Conservation (phyloP, 2,329 filamentous ascomycete species). For the Hortaea werneckii region DNA sequence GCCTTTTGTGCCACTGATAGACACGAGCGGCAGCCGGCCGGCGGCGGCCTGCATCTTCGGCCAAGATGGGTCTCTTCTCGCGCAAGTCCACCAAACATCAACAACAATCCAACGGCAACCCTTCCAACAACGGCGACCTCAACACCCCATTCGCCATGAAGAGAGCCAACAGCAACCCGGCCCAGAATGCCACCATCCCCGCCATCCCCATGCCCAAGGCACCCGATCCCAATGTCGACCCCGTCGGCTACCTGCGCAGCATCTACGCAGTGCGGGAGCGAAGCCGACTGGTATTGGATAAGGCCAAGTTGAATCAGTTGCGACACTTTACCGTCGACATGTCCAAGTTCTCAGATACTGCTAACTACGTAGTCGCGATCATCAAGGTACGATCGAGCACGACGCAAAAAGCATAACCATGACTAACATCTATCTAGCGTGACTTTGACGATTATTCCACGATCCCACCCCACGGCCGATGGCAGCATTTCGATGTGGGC, state of each 20-base stretch:
- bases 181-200: slow-evolving; percentile 34
- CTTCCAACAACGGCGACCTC: slow-evolving; percentile 17
- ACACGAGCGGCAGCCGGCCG: not conserved
- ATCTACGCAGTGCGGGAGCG: slow-evolving; percentile 79
- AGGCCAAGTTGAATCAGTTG: slow-evolving; percentile 66
- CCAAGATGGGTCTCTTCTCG: slow-evolving; percentile 43
- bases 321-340: slow-evolving; percentile 85
- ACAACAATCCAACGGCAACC: slow-evolving; percentile 2
- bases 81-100: slow-evolving; percentile 27
- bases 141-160: slow-evolving; percentile 24
- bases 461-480: slow-evolving; percentile 79
- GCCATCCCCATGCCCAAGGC: slow-evolving; percentile 74
- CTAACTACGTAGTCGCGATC: slow-evolving; percentile 79
- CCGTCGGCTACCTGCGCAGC: slow-evolving; percentile 82
- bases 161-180: slow-evolving; percentile 26
- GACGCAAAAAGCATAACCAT: not conserved
- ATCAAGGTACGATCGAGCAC: slow-evolving; percentile 59
- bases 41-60: not conserved
- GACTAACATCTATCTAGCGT: slow-evolving; percentile 38
- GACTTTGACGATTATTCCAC: slow-evolving; percentile 60
- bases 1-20: not conserved
- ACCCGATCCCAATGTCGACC: slow-evolving; percentile 79
- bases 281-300: slow-evolving; percentile 61
- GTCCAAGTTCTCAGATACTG: slow-evolving; percentile 71
- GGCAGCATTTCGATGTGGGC: slow-evolving; percentile 78